Base-by-base conservation (phyloP, 768 basidiomycete species). In the Mycena amicta region DNA sequence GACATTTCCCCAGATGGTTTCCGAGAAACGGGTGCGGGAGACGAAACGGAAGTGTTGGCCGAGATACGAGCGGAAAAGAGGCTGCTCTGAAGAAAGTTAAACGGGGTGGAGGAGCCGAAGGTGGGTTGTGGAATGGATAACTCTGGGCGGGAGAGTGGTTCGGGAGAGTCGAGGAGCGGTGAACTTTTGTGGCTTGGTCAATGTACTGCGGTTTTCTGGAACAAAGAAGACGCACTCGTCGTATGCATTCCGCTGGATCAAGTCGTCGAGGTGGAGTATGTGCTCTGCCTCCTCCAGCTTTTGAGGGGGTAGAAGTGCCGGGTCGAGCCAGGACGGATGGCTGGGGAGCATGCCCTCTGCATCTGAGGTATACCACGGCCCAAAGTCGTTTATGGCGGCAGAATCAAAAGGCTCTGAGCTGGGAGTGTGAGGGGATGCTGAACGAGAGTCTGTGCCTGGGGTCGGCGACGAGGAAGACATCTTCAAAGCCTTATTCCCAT, bases 211-310 rank as follows among this genome's bases (percentile, higher is more conserved):
- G 27, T 41, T 39, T 56, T 58, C 54, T n/a, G 53, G 52, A 45
- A 26, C 27, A 28, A 39, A 22, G 47, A 59, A 41, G 51, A 74
- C 87, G 61, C 69, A 92, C 89, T 90, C 88, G 62, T 89, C 88
- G 70, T 88, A 92, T 60, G 85, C 83, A 66, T 90, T 86, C n/a
- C n/a, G n/a, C n/a, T n/a, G n/a, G 53, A 92, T 82, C 47, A 92
- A 75, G 67, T 92, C 90, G 66, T 89, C 86, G 40, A 92, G 74
- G 40, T 80, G 77, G 61, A 91, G 82, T 74, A 89, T 88, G 52
- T 74, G 73, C 23, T 80, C 76, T 47, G 79, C 77, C 33, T 82
- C 85, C 50, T 75, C 62, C 23, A 29, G 70, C 67, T 86, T 84
- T 59, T 74, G 73, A 15, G 75, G 68, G 20, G 75, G 57, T 43